A percentile compares a stretch with the other conserved stretches of the same genome.
Evolutionary conservation across 2,329 filamentous ascomycete genomes (phyloP).

Genomic region (Beauveria caledonica): DNA sequence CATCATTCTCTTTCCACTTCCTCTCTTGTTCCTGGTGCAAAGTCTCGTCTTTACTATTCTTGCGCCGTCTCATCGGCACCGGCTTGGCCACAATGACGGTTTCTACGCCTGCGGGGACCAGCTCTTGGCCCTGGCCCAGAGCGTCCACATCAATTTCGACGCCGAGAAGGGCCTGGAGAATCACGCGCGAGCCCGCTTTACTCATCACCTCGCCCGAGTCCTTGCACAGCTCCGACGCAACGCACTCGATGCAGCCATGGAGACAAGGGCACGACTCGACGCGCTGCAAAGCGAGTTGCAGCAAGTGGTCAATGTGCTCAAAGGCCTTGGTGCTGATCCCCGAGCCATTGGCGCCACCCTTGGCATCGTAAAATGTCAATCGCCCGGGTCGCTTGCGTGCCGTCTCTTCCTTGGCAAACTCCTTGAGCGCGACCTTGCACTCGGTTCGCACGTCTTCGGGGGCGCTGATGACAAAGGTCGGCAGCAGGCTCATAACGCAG

Average conservation of each 20-base stretch:
- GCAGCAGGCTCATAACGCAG: slow-evolving; percentile 76
- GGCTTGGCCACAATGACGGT: slow-evolving; percentile 69
- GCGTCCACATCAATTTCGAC: slow-evolving; percentile 72
- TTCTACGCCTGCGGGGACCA: slow-evolving; percentile 65
- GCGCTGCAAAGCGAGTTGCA: slow-evolving; percentile 66
- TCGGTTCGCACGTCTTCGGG: slow-evolving; percentile 91
- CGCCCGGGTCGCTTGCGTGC: slow-evolving; percentile 75
- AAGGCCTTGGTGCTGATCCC: slow-evolving; percentile 92
- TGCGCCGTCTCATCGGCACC: slow-evolving; percentile 37
- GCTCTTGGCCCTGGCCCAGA: slow-evolving; percentile 79
- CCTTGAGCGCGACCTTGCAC: slow-evolving; percentile 83
- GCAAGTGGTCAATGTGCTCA: slow-evolving; percentile 75
- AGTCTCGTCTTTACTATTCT: background rate
- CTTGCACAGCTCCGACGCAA: slow-evolving; percentile 75
- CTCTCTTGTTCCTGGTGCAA: slow-evolving; percentile 13
- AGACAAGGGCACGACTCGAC: slow-evolving; percentile 70
- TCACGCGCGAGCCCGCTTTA: slow-evolving; percentile 77
- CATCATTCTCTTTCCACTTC: slow-evolving; percentile 19
- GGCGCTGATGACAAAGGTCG: slow-evolving; percentile 82
- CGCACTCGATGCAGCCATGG: slow-evolving; percentile 83
- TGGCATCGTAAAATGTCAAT: slow-evolving; percentile 90
- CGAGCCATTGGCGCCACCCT: slow-evolving; percentile 73
- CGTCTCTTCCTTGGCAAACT: slow-evolving; percentile 65
- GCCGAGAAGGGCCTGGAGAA: slow-evolving; percentile 68
- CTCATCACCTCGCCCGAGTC: slow-evolving; percentile 88